These are phyloP conservation scores for Dipteronia dyeriana DNA, from an alignment of 345 rosid species.

Conservation along the genomic window DNA sequence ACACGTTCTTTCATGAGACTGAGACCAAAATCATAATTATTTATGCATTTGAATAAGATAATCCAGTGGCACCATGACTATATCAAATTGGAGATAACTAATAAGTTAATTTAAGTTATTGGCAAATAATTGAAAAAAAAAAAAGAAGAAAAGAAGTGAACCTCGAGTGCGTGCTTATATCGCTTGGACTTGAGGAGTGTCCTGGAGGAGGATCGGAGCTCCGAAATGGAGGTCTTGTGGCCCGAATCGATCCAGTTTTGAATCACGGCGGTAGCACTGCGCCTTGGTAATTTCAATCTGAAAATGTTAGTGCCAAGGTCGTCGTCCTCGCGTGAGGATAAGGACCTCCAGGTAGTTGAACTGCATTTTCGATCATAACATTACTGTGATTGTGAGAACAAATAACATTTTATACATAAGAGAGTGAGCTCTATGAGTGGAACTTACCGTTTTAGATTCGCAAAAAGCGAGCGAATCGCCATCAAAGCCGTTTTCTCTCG, in stretches of 20 bases:
- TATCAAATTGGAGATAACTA: too few relatives aligned
- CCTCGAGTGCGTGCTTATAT: slow-evolving; percentile 57
- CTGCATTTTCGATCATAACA: not conserved
- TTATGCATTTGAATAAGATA: too few relatives aligned
- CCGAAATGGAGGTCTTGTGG: slow-evolving; percentile 33
- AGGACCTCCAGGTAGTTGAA: slow-evolving; percentile 21
- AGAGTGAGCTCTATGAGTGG: not conserved
- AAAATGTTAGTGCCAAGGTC: slow-evolving; percentile 35
- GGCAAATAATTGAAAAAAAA: not conserved
- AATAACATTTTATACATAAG: too few relatives aligned
- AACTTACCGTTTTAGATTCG: slow-evolving; percentile 18
- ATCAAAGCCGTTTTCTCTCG: slow-evolving; percentile 2
- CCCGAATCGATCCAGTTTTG: slow-evolving; percentile 44
- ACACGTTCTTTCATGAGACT: not conserved
- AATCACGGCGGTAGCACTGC: slow-evolving; percentile 34
- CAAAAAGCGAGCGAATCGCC: slow-evolving; percentile 31
- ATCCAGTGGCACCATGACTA: too few relatives aligned
- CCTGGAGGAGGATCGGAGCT: slow-evolving; percentile 43
- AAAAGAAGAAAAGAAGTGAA: slow-evolving; percentile 10
- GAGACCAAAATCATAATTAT: too few relatives aligned
- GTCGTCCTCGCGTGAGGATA: slow-evolving; percentile 25
- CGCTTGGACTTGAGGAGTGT: slow-evolving; percentile 42
- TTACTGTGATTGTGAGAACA: not conserved
- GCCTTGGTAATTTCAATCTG: slow-evolving; percentile 33
- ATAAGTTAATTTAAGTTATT: too few relatives aligned